phyloP scores from a whole-genome alignment of 2,329 filamentous ascomycete genomes.

The Talaromyces funiculosus region DNA sequence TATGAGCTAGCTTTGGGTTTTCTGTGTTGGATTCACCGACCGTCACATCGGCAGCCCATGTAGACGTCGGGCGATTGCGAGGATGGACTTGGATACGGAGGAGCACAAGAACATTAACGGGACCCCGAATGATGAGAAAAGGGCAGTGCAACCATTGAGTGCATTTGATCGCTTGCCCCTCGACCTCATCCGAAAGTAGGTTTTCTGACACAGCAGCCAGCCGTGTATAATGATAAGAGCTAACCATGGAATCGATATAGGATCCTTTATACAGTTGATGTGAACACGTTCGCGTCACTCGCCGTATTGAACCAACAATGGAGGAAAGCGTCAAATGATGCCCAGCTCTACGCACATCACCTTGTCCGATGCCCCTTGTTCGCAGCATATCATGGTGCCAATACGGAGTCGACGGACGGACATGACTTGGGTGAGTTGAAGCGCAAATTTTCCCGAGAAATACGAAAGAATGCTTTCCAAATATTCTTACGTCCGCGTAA shows the following conservation, averaged over 20 bases:
- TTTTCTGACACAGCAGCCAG: slow-evolving; percentile 4
- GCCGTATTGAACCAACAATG: slow-evolving; percentile 41
- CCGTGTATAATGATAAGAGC: not conserved
- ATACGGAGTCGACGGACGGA: slow-evolving; percentile 32
- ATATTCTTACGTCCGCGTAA: slow-evolving; percentile 64
- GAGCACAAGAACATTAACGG: not conserved
- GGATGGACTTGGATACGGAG: slow-evolving; percentile 12
- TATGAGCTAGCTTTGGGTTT: slow-evolving; percentile 6
- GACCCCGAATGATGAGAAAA: not conserved
- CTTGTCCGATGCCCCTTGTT: slow-evolving; percentile 41
- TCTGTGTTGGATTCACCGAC: slow-evolving; percentile 8
- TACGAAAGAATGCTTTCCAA: slow-evolving; percentile 72
- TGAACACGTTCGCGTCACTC: slow-evolving; percentile 44
- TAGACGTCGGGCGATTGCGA: slow-evolving; percentile 9
- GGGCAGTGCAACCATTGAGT: not conserved
- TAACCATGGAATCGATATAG: slow-evolving; percentile 22
- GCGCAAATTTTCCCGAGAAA: slow-evolving; percentile 60
- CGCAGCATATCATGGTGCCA: slow-evolving; percentile 32
- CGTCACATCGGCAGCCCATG: slow-evolving; percentile 9
- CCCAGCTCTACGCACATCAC: slow-evolving; percentile 44
- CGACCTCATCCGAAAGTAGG: slow-evolving; percentile 27
- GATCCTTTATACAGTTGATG: slow-evolving; percentile 43
- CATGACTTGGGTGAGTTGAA: slow-evolving; percentile 56
- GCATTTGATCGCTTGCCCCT: slow-evolving; percentile 24
- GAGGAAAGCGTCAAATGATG: slow-evolving; percentile 38